Base-by-base conservation (phyloP, 192 early-diverging fungal genomes). In the Gigaspora rosea region DNA sequence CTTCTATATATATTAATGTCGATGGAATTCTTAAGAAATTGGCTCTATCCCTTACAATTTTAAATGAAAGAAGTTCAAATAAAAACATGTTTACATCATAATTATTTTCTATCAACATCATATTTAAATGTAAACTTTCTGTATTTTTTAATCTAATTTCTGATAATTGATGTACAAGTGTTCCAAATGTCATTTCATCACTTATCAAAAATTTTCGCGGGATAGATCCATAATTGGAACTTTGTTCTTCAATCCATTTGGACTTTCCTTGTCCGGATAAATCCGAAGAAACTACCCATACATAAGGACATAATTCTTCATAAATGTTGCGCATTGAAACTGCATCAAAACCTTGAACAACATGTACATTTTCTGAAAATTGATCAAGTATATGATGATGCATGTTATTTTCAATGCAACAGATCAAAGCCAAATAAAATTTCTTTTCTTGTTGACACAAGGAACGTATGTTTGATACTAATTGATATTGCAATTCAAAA, bases 381-480 rank as follows among this genome's bases (percentile, higher is more conserved):
- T 76, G 75, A 33, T 76, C 75, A 0, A 76, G 62, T 35, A 76
- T 76, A 18, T 76, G 75, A 36, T 70, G 46, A 46, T 50, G 48
- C 12, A 62, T 51, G 8, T 62, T 62, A 47, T 70, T 20, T 47
- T 76, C 75, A 11, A 13, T 15, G 32, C 64, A 76, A 66, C 75
- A 76, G 27, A 76, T 76, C 46, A 76, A 76, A 15, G 75, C 75
- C 9, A 76, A 54, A 13, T 49, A 47, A 47, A 71, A 62, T 69
- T 63, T 13, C 13, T 16, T 35, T 16, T 74, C 18, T 16, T 15
- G 13, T 46, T 62, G 35, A 27, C 32, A 36, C 4, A 76, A 41
- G 5, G 58, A 27, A n/a, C 75, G 22, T 76, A 76, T 47, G 20
- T 66, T 10, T 13, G 18, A 36, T 15, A 76, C 75, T 11, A 76